Evolutionary conservation across 2,329 filamentous ascomycete genomes (phyloP), one percentile per base, ranked within the genome.

Genomic region (Colletotrichum sp.): DNA sequence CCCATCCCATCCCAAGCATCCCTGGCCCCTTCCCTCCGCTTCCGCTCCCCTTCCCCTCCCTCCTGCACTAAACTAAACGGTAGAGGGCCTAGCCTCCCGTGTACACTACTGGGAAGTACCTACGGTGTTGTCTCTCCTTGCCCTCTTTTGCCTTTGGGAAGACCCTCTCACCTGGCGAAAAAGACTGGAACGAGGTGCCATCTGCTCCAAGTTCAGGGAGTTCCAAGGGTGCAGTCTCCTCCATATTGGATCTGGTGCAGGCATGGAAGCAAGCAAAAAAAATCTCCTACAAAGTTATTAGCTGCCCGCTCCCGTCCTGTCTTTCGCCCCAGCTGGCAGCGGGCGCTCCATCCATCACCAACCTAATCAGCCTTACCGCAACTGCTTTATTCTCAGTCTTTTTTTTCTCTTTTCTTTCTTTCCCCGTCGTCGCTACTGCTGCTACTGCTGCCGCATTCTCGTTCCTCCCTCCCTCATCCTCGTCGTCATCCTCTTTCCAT

Each of bases 341-440:
- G 62, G 62, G 68, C 64, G 64, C 70, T 75, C 70, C 73, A 73
- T 75, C 64, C 66, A 63, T 57, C 71, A 73, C 64, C 70, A 64
- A 63, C 73, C 64, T 75, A 73, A 75, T 73, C 73, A 75, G 70
- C 70, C 73, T 75, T 75, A 75, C 73, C 73, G 22, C 69, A 64
- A 68, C 69, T 39, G 73, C 69, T 67, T 62, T 64, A 72, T 60
- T 68, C 66, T 59, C 66, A 48, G 52, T 68, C 32, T 68, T 30
- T 32, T 30, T 59, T 39, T 71, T 68, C 34, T 59, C 28, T 24
- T 74, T 71, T 64, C 67, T 60, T 22, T 52, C 28, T 32, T 60
- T 60, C 62, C 34, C 36, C 60, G 62, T 71, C 65, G 32, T 65
- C 62, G 24, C 34, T 13, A 6, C 44, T 48, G 44, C 44, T 48